Evolutionary conservation across 2,329 filamentous ascomycete genomes (phyloP).

Genomic region (Aspergillus neoniger): DNA sequence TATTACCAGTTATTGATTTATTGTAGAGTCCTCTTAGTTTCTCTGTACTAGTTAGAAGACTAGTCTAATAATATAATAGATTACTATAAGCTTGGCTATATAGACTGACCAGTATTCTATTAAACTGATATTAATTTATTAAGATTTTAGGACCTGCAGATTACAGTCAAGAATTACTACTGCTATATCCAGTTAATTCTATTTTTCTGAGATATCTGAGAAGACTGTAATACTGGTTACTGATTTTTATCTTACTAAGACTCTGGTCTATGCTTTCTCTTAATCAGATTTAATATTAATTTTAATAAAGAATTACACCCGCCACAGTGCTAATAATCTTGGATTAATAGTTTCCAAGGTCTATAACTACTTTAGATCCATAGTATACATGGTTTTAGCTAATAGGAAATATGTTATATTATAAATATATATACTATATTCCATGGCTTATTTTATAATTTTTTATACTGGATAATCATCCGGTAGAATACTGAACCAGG

Average conservation of each 20-base stretch:
- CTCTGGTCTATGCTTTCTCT: conserved; percentile 16
- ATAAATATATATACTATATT: background rate
- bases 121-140: conserved; percentile 12
- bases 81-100: conserved; percentile 17
- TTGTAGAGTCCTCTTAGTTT: background rate
- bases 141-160: conserved; percentile 12
- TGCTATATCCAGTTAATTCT: background rate
- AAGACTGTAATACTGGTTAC: conserved; percentile 19
- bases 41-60: background rate
- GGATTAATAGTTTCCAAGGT: conserved; percentile 27
- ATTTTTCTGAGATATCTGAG: conserved; percentile 22
- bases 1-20: conserved; percentile 4
- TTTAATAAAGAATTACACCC: conserved; percentile 20
- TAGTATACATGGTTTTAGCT: conserved; percentile 22
- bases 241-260: background rate
- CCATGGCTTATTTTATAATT: conserved; percentile 15
- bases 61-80: conserved; percentile 17
- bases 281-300: conserved; percentile 26
- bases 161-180: conserved; percentile 8
- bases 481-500: conserved; percentile 14
- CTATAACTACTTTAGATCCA: conserved; percentile 17
- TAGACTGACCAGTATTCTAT: conserved; percentile 20
- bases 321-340: conserved; percentile 24
- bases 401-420: conserved; percentile 20
- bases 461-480: conserved; percentile 7